phyloP scores from a whole-genome alignment of 352 stramenopile genomes.

The Phytophthora capsici region DNA sequence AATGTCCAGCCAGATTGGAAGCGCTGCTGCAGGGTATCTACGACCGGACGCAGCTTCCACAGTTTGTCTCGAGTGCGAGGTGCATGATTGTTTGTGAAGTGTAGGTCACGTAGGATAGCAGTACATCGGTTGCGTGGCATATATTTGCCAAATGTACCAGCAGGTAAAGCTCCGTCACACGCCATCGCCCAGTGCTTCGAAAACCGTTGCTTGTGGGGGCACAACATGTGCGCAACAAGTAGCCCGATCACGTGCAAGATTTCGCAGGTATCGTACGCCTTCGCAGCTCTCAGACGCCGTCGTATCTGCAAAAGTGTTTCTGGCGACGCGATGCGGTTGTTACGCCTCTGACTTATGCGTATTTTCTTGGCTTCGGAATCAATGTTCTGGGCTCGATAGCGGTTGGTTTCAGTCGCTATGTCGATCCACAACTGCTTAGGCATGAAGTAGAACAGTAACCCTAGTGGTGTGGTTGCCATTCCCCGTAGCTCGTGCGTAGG shows the following conservation, averaged over 20 bases:
- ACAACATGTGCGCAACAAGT: neutral
- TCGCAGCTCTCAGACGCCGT: neutral
- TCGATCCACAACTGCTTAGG: slow-evolving; percentile 16
- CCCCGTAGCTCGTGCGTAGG: neutral
- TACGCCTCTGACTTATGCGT: neutral
- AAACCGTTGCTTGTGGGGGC: neutral
- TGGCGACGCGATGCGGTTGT: neutral
- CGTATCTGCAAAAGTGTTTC: neutral
- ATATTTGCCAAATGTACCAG: slow-evolving; percentile 1
- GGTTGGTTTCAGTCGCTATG: slow-evolving; percentile 28
- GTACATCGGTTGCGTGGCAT: slow-evolving; percentile 29
- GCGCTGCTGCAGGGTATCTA: neutral
- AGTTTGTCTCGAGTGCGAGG: neutral
- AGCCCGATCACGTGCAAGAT: neutral
- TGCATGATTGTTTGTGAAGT: slow-evolving; percentile 20
- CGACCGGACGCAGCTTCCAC: neutral
- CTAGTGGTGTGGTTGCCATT: neutral
- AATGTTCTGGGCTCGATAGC: no score
- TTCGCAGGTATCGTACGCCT: neutral
- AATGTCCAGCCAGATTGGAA: neutral
- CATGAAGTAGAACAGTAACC: slow-evolving; percentile 33
- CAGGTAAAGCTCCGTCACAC: neutral
- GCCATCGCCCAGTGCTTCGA: neutral
- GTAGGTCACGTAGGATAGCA: neutral
- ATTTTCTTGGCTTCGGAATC: no score